These are phyloP conservation scores for Ceratocystis alfenasii DNA, from an alignment of 2,329 filamentous ascomycete species.

Conservation along the genomic window DNA sequence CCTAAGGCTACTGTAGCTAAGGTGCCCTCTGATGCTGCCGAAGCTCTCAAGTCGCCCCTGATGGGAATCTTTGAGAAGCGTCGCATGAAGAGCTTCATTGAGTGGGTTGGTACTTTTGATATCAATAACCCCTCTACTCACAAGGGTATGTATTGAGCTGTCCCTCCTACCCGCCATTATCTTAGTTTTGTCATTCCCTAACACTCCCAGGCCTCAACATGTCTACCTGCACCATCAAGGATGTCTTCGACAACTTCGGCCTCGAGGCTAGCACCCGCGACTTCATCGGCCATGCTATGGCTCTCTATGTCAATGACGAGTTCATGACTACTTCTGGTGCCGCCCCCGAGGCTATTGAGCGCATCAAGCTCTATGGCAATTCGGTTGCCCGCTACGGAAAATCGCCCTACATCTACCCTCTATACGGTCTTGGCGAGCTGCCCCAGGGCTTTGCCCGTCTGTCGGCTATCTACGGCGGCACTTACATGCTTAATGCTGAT, in stretches of 20 bases:
- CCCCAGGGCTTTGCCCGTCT: slow-evolving; percentile 95
- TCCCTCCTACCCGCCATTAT: background rate
- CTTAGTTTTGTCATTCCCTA: background rate
- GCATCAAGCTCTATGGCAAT: slow-evolving; percentile 92
- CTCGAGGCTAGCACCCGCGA: slow-evolving; percentile 82
- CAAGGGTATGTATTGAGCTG: slow-evolving; percentile 53
- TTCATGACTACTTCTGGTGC: slow-evolving; percentile 64
- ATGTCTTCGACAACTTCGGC: slow-evolving; percentile 97
- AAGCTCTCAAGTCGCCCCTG: slow-evolving; percentile 81
- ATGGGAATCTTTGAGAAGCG: slow-evolving; percentile 99
- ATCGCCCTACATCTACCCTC: slow-evolving; percentile 97
- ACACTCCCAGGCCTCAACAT: slow-evolving; percentile 61
- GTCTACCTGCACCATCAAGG: slow-evolving; percentile 74
- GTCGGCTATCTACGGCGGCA: slow-evolving; percentile 95
- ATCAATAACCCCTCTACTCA: slow-evolving; percentile 70
- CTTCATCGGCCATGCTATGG: slow-evolving; percentile 98
- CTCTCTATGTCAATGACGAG: slow-evolving; percentile 75
- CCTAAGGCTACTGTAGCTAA: slow-evolving; percentile 85
- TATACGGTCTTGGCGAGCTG: slow-evolving; percentile 93
- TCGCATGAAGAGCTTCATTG: slow-evolving; percentile 88
- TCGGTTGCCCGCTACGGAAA: slow-evolving; percentile 96
- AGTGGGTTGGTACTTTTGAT: slow-evolving; percentile 86
- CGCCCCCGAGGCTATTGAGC: slow-evolving; percentile 76
- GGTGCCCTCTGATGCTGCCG: slow-evolving; percentile 83
- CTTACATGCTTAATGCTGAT: slow-evolving; percentile 97